Conservation (phyloP, 2,329 filamentous ascomycete species). For the Cyclaneusma minus region DNA sequence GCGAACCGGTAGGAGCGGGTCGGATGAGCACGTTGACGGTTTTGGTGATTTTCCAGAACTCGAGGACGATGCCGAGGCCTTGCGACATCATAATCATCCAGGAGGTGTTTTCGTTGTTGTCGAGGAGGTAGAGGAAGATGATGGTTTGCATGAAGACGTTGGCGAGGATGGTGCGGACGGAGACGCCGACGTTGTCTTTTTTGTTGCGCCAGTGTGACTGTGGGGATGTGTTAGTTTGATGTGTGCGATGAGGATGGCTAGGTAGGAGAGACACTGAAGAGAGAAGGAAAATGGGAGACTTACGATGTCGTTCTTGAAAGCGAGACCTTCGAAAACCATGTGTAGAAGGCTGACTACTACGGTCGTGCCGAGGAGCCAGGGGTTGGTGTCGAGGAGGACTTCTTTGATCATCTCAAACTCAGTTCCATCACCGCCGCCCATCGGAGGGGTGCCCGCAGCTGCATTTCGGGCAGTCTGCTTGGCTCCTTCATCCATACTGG, state of each 20-base stretch:
- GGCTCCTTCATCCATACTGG: constrained; percentile 73
- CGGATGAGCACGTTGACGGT: constrained; percentile 78
- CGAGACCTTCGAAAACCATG: constrained; percentile 88
- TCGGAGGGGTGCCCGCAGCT: constrained; percentile 46
- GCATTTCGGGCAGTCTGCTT: constrained; percentile 70
- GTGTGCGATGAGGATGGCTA: constrained; percentile 1
- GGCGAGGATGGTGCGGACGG: constrained; percentile 84
- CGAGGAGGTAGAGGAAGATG: constrained; percentile 92
- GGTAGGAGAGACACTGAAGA: neutral
- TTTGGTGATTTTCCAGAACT: constrained; percentile 94
- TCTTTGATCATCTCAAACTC: constrained; percentile 98
- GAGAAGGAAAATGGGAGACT: constrained; percentile 9
- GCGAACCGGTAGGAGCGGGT: constrained; percentile 47
- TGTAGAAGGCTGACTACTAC: constrained; percentile 74
- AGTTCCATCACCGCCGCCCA: constrained; percentile 72
- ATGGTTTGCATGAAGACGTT: constrained; percentile 96
- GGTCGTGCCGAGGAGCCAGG: constrained; percentile 75
- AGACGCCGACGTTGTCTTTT: constrained; percentile 97
- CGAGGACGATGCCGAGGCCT: constrained; percentile 46
- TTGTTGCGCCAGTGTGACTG: constrained; percentile 94
- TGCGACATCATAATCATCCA: constrained; percentile 98
- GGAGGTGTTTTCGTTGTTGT: constrained; percentile 94
- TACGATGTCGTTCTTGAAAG: constrained; percentile 90
- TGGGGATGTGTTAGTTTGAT: too few relatives aligned
- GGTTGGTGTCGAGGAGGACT: constrained; percentile 85